Evolutionary conservation across 2,329 filamentous ascomycete genomes (phyloP), one percentile per base, ranked within the genome.

Genomic region (Penicillium palitans): DNA sequence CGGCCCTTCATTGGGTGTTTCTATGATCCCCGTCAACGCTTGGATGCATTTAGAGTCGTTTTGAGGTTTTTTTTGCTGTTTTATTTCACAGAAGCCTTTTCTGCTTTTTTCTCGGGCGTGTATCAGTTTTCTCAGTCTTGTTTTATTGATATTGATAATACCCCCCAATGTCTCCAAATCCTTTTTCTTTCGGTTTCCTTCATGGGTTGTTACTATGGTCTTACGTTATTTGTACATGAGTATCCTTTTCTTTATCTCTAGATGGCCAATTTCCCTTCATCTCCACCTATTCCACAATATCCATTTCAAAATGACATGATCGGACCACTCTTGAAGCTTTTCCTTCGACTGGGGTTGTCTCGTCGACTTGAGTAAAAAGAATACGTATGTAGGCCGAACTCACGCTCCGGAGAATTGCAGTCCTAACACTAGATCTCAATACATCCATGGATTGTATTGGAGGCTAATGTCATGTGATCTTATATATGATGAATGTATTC

Each of bases 121-220:
- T 61, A 48, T 54, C 42, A 48, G 45, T 48, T 44, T 70, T 70
- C 67, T 71, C 65, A 63, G 66, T 66, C 62, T 64, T 71, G 68
- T 72, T 61, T 72, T 69, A 69, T 66, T 72, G 65, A 68, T 68
- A 70, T 66, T 72, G 65, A 68, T 68, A 70, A 72, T 74, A 72
- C 69, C 71, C 67, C 53, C 64, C 63, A 55, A 61, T 58, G 68
- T 69, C 65, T 65, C 62, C 47, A 52, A 61, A 61, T 55, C 53
- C 44, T 27, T 55, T 41, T 46, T 27, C 40, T 51, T 52, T 58
- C 57, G 45, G 58, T 64, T 53, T 44, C 25, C 35, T 42, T 19
- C 46, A 47, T 48, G 45, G 52, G 35, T 25, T 25, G 35, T 48
- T 33, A 45, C 39, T 31, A 27, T 50, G 55, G 9, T 41, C 33